A percentile compares a stretch with the other conserved stretches of the same genome.
Conservation (phyloP, 2,329 filamentous ascomycete species). For the Taxawa tesnikishii region DNA sequence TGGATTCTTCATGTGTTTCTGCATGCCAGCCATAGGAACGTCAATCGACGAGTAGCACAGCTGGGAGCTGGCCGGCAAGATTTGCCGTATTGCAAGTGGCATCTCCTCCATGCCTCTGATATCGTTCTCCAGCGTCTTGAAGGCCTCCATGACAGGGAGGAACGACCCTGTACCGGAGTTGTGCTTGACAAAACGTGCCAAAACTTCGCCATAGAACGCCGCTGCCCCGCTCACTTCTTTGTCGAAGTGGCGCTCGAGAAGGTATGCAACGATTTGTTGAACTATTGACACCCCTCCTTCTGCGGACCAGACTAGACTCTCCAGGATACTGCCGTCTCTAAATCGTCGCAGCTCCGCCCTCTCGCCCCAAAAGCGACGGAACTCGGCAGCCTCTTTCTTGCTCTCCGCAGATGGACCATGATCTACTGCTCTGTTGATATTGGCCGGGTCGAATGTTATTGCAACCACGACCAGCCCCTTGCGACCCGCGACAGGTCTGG, state of each 20-base stretch:
- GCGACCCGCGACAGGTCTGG: conserved; percentile 9
- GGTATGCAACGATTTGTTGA: conserved; percentile 66
- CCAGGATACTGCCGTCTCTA: conserved; percentile 85
- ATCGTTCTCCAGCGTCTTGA: conserved; percentile 61
- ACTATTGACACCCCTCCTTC: conserved; percentile 51
- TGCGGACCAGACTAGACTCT: conserved; percentile 73
- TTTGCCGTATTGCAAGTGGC: conserved; percentile 72
- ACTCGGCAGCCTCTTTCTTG: conserved; percentile 67
- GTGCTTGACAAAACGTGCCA: conserved; percentile 30
- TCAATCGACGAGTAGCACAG: conserved; percentile 61
- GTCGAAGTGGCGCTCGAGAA: conserved; percentile 58
- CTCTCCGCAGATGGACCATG: conserved; percentile 79
- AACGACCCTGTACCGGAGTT: conserved; percentile 41
- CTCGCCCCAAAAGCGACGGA: conserved; percentile 88
- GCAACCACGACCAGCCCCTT: conserved; percentile 45
- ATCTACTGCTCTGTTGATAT: conserved; percentile 67
- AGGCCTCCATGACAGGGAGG: conserved; percentile 55
- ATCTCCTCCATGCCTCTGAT: conserved; percentile 69
- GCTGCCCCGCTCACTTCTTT: conserved; percentile 37
- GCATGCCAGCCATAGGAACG: conserved; percentile 35
- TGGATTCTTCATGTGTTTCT: conserved; percentile 35
- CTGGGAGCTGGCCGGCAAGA: conserved; percentile 59
- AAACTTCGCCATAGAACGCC: conserved; percentile 34
- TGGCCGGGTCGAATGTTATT: conserved; percentile 59
- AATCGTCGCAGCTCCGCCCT: conserved; percentile 89